Percentiles rank a stretch among this genome's conserved stretches.
Conservation (phyloP, 495 filamentous ascomycete genomes). For the Margaritispora aquatica region DNA sequence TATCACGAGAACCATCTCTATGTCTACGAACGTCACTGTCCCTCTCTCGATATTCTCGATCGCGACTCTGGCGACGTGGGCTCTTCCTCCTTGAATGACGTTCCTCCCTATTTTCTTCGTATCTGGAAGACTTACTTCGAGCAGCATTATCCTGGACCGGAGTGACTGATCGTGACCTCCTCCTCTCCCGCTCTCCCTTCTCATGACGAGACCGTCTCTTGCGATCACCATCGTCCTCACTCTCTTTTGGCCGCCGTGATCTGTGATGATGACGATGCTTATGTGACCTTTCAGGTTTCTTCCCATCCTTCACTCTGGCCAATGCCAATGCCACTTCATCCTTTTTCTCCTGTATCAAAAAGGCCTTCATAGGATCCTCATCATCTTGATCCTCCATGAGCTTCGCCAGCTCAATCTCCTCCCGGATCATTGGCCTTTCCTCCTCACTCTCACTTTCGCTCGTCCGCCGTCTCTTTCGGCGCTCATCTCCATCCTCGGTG, state of each 20-base stretch:
- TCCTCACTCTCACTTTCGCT: conserved; percentile 31
- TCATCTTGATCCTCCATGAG: conserved; percentile 80
- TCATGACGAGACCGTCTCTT: conserved; percentile 18
- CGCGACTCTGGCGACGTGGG: conserved; percentile 20
- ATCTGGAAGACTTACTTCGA: not conserved
- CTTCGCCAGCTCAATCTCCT: conserved; percentile 70
- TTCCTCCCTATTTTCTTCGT: conserved; percentile 21
- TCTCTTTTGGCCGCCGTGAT: conserved; percentile 3
- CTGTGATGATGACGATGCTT: conserved; percentile 51
- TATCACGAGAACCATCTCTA: conserved; percentile 14
- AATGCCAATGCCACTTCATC: conserved; percentile 73
- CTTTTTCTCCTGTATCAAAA: conserved; percentile 80
- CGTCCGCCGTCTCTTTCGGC: conserved; percentile 25
- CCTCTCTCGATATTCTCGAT: not conserved
- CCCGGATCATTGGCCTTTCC: conserved; percentile 40
- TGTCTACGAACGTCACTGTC: not conserved
- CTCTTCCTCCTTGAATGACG: conserved; percentile 24
- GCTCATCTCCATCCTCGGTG: conserved; percentile 31
- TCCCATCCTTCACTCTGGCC: conserved; percentile 37
- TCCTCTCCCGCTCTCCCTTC: conserved; percentile 22
- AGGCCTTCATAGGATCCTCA: conserved; percentile 96
- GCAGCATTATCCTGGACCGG: not conserved
- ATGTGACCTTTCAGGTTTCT: conserved; percentile 28
- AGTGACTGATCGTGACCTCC: conserved; percentile 15
- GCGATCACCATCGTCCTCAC: conserved; percentile 4